phyloP scores from a whole-genome alignment of 2,329 filamentous ascomycete genomes.

The Fusarium sp. region DNA sequence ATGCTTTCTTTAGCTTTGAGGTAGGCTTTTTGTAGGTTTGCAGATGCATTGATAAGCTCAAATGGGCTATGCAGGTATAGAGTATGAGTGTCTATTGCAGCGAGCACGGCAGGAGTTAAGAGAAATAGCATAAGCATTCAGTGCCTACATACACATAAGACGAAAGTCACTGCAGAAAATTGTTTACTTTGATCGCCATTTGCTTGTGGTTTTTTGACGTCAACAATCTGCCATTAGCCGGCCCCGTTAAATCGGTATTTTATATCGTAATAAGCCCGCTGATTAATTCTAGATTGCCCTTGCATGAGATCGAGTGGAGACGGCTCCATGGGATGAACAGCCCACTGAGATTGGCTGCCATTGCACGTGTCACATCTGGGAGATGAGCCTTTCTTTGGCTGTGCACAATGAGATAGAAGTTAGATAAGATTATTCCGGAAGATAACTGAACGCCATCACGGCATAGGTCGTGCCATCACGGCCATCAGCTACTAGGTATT shows the following conservation, averaged over 20 bases:
- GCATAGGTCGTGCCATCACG: too few species aligned
- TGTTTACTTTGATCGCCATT: neutral
- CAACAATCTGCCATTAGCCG: neutral
- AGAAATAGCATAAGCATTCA: too few species aligned
- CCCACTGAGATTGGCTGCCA: conserved; percentile 27
- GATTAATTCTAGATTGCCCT: conserved; percentile 8
- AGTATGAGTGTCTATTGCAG: neutral
- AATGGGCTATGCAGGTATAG: too few species aligned
- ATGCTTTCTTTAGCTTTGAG: conserved; percentile 2
- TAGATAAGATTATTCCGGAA: too few species aligned
- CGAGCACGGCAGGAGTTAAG: too few species aligned
- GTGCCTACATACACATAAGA: too few species aligned
- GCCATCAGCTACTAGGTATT: too few species aligned
- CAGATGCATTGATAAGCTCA: neutral
- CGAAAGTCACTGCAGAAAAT: neutral
- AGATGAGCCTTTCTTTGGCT: neutral
- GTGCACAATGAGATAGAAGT: too few species aligned
- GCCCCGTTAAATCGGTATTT: conserved; percentile 27
- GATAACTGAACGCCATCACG: too few species aligned
- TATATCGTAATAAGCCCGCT: too few species aligned
- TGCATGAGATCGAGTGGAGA: conserved; percentile 25
- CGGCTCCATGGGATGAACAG: conserved; percentile 7
- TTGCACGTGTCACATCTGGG: conserved; percentile 17
- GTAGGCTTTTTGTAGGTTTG: conserved; percentile 1
- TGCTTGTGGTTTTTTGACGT: neutral